Percentiles rank a stretch among this genome's conserved stretches.
phyloP scores from a whole-genome alignment of 1,284 basidiomycete genomes.

The Volvariella surrecta region DNA sequence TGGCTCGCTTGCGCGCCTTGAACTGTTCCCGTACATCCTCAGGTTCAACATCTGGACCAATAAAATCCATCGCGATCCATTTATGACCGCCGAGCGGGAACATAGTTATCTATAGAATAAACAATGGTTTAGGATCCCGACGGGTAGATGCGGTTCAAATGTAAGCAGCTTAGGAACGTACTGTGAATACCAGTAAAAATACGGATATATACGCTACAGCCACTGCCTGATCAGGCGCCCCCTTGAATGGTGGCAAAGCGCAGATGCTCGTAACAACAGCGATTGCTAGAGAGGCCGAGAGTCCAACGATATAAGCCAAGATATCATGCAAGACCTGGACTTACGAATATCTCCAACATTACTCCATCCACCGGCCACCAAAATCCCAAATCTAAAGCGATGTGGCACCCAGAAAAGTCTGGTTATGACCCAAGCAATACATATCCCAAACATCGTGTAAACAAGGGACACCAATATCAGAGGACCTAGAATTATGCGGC shows the following conservation, averaged over 20 bases:
- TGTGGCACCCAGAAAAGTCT: slow-evolving; percentile 74
- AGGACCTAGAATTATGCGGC: slow-evolving; percentile 30
- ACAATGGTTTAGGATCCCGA: slow-evolving; percentile 3
- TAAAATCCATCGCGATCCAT: slow-evolving; percentile 49
- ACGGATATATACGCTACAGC: slow-evolving; percentile 57
- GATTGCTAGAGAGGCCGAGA: slow-evolving; percentile 37
- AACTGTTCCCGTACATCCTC: slow-evolving; percentile 39
- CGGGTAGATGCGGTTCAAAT: slow-evolving; percentile 31
- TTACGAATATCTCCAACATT: slow-evolving; percentile 64
- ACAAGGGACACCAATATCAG: slow-evolving; percentile 43
- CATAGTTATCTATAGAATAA: slow-evolving; percentile 17
- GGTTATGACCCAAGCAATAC: slow-evolving; percentile 48
- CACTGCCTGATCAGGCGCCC: slow-evolving; percentile 31
- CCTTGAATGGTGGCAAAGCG: slow-evolving; percentile 26
- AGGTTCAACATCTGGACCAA: slow-evolving; percentile 51
- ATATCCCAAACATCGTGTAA: slow-evolving; percentile 45
- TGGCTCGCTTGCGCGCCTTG: slow-evolving; percentile 11
- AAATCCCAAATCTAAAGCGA: slow-evolving; percentile 57
- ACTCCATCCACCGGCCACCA: slow-evolving; percentile 56
- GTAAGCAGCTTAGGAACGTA: slow-evolving; percentile 10
- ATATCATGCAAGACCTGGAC: slow-evolving; percentile 20
- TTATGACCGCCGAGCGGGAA: slow-evolving; percentile 51
- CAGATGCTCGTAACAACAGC: slow-evolving; percentile 36
- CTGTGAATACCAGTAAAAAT: slow-evolving; percentile 31
- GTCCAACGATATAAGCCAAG: slow-evolving; percentile 1